These are phyloP conservation scores for Nannochloris sp. DNA, from an alignment of 139 green algal species.

Conservation along the genomic window DNA sequence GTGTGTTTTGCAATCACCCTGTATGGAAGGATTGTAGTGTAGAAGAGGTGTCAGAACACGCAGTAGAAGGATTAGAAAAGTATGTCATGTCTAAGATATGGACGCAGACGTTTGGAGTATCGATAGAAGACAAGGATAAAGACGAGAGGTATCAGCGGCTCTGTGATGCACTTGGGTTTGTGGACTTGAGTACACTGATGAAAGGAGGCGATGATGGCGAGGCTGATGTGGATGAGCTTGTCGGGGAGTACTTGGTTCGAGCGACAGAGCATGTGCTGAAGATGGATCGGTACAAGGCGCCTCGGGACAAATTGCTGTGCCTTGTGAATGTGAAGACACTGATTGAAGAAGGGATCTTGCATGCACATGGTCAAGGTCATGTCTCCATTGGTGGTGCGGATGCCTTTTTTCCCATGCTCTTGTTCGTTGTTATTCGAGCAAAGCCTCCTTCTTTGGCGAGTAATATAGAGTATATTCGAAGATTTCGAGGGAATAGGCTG, in stretches of 20 bases:
- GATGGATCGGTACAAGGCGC: slow-evolving; percentile 85
- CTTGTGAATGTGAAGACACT: slow-evolving; percentile 69
- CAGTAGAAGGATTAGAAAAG: slow-evolving; percentile 87
- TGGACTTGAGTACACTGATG: slow-evolving; percentile 74
- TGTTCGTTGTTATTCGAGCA: slow-evolving; percentile 74
- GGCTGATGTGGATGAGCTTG: slow-evolving; percentile 28
- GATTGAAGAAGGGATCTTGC: slow-evolving; percentile 21
- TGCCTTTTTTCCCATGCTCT: slow-evolving; percentile 89
- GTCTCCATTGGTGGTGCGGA: slow-evolving; percentile 62
- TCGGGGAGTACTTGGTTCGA: slow-evolving; percentile 8
- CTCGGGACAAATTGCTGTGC: slow-evolving; percentile 93
- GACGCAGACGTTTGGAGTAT: slow-evolving; percentile 59
- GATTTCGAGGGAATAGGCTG: slow-evolving; percentile 53
- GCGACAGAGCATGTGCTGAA: slow-evolving; percentile 76
- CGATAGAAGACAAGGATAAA: slow-evolving; percentile 56
- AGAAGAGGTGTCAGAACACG: slow-evolving; percentile 54
- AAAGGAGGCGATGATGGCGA: slow-evolving; percentile 10
- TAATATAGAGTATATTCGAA: slow-evolving; percentile 70
- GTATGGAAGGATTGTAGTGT: slow-evolving; percentile 58
- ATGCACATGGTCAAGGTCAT: slow-evolving; percentile 9
- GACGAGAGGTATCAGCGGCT: slow-evolving; percentile 58
- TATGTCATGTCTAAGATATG: slow-evolving; percentile 96
- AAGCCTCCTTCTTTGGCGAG: slow-evolving; percentile 53
- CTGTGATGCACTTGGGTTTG: slow-evolving; percentile 52
- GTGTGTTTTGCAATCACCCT: slow-evolving; percentile 63